A percentile compares a stretch with the other conserved stretches of the same genome.
Evolutionary conservation across 352 stramenopile species (phyloP).

Genomic region (Pythium brachiatum): DNA sequence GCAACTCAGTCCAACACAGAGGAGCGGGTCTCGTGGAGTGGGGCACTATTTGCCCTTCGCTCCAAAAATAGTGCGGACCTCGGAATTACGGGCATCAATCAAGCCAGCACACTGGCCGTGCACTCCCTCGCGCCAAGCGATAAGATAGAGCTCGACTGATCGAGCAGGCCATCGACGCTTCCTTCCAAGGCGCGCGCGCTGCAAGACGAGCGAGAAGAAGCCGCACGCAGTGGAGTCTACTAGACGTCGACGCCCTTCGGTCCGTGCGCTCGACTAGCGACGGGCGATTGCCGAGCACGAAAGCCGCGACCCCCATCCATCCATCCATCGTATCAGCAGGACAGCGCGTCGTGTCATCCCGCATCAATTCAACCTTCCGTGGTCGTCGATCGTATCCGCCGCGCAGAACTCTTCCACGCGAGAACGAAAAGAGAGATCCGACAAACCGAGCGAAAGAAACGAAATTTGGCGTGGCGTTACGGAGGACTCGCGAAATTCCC

Average conservation of each 20-base stretch:
- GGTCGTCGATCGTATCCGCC: too few relatives aligned
- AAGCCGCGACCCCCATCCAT: neutral
- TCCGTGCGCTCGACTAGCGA: neutral
- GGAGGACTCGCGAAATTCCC: neutral
- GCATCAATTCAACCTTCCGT: too few relatives aligned
- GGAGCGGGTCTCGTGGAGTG: slow-evolving; percentile 10
- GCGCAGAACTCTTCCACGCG: neutral
- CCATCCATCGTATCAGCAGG: too few relatives aligned
- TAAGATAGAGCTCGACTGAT: slow-evolving; percentile 7
- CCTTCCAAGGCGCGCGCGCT: neutral
- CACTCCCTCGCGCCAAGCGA: slow-evolving; percentile 2
- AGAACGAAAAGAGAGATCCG: too few relatives aligned
- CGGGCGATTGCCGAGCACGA: too few relatives aligned
- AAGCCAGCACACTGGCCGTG: slow-evolving; percentile 9
- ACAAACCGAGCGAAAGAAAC: neutral
- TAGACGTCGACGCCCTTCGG: neutral
- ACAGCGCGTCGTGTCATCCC: too few relatives aligned
- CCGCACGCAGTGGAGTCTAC: neutral
- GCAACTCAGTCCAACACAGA: slow-evolving; percentile 3
- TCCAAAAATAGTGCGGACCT: slow-evolving; percentile 6
- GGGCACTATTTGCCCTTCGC: slow-evolving; percentile 2
- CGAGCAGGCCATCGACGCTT: neutral
- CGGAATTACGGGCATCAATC: slow-evolving; percentile 8
- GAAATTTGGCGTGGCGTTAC: neutral
- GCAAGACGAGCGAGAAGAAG: neutral